phyloP scores from a whole-genome alignment of 352 stramenopile genomes.

The Thalassiosira ordinaria region DNA sequence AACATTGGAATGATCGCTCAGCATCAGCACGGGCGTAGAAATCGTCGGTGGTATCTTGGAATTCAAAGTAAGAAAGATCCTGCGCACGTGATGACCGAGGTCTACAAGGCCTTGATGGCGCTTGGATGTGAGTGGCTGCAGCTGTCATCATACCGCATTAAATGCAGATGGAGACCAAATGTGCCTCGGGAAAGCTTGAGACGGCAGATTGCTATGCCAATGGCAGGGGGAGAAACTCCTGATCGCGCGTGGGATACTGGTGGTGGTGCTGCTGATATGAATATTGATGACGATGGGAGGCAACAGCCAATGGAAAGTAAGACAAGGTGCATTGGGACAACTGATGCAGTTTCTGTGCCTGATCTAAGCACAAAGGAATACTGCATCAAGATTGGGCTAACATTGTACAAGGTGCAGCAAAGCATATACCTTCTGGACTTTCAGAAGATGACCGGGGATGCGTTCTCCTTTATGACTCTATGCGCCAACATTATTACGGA shows the following conservation, averaged over 20 bases:
- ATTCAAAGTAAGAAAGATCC: slow-evolving; percentile 99
- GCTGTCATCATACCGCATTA: slow-evolving; percentile 95
- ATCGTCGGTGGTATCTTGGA: slow-evolving; percentile 97
- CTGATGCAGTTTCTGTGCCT: slow-evolving; percentile 71
- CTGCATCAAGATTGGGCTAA: slow-evolving; percentile 94
- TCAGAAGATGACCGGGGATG: slow-evolving; percentile 93
- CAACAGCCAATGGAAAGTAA: slow-evolving; percentile 40
- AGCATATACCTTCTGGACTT: slow-evolving; percentile 99
- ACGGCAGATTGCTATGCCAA: slow-evolving; percentile 48
- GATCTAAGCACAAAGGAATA: slow-evolving; percentile 85
- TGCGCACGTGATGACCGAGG: slow-evolving; percentile 99
- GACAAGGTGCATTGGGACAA: slow-evolving; percentile 74
- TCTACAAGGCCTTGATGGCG: slow-evolving; percentile 97
- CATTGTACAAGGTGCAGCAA: slow-evolving; percentile 97
- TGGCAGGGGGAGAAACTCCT: slow-evolving; percentile 62
- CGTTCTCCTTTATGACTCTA: slow-evolving; percentile 99
- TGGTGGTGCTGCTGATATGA: slow-evolving; percentile 52
- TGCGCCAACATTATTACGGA: slow-evolving; percentile 99
- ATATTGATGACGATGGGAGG: slow-evolving; percentile 67
- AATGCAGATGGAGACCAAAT: slow-evolving; percentile 95
- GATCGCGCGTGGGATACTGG: slow-evolving; percentile 60
- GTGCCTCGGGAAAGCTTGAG: slow-evolving; percentile 47
- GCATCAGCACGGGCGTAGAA: slow-evolving; percentile 82
- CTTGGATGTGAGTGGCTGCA: slow-evolving; percentile 98
- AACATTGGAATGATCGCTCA: slow-evolving; percentile 87